phyloP scores from a whole-genome alignment of 1,139 yeast species.

The Nakaseomyces kungkrabaensis region DNA sequence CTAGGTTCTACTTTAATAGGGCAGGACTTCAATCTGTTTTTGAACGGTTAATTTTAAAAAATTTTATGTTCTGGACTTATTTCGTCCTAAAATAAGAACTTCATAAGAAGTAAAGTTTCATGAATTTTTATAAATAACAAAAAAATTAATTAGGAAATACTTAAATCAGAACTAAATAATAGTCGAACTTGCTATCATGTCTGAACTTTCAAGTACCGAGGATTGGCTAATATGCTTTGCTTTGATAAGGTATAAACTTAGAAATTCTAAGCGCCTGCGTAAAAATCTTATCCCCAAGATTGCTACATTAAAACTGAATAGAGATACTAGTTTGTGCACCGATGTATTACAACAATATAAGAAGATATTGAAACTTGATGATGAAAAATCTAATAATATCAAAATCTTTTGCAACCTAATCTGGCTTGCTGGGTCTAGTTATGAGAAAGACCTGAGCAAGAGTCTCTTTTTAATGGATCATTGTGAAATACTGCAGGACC shows the following conservation, averaged over 20 bases:
- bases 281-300: not conserved
- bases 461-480: not conserved
- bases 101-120: no score
- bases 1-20: no score
- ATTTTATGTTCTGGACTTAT: not conserved
- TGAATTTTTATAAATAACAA: no score
- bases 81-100: no score
- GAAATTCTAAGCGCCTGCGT: not conserved
- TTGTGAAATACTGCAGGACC: not conserved
- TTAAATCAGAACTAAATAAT: no score
- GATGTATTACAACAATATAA: not conserved
- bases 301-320: not conserved
- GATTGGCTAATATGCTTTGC: conserved; percentile 1
- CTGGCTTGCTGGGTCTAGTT: not conserved
- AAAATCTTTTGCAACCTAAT: not conserved
- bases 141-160: no score
- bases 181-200: not conserved
- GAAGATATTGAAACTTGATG: not conserved
- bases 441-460: not conserved
- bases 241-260: not conserved
- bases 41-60: not conserved
- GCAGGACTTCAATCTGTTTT: no score
- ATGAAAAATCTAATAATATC: not conserved
- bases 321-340: not conserved
- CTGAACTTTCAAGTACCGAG: not conserved